These are phyloP conservation scores for Ogataea methylovora DNA, from an alignment of 805 yeast genomes.

Conservation along the genomic window DNA sequence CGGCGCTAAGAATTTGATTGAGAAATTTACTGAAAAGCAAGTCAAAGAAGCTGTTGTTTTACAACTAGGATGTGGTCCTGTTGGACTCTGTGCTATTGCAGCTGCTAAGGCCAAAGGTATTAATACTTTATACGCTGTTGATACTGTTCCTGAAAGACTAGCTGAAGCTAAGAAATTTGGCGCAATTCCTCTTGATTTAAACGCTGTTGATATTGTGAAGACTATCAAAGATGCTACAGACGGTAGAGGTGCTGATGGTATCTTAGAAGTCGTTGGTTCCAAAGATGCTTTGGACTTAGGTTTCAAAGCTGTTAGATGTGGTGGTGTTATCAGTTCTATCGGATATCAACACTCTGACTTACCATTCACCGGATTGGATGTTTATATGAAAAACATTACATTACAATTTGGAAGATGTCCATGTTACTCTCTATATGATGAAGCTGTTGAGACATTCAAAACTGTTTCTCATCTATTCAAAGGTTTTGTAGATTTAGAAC, in stretches of 20 bases:
- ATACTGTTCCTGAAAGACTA: conserved; percentile 39
- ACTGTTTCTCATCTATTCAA: conserved; percentile 35
- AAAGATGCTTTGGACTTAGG: conserved; percentile 42
- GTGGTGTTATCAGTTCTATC: conserved; percentile 49
- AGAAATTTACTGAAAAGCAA: conserved; percentile 21
- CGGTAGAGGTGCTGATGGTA: conserved; percentile 51
- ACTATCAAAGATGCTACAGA: conserved; percentile 30
- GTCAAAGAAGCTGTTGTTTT: conserved; percentile 26
- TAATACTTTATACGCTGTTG: conserved; percentile 37
- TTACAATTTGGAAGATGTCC: conserved; percentile 61
- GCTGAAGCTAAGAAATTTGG: conserved; percentile 31
- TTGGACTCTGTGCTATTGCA: conserved; percentile 45
- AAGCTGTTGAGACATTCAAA: conserved; percentile 42
- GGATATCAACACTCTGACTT: conserved; percentile 55
- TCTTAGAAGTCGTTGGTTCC: conserved; percentile 54
- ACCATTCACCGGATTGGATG: conserved; percentile 51
- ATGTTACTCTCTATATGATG: conserved; percentile 47
- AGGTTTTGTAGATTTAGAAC: conserved; percentile 43
- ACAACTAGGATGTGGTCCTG: conserved; percentile 57
- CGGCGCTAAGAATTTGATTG: conserved; percentile 20
- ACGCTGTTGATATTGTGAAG: conserved; percentile 29
- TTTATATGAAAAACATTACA: conserved; percentile 48
- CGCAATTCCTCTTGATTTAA: conserved; percentile 40
- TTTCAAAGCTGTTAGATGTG: conserved; percentile 46
- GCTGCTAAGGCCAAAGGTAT: conserved; percentile 38